Evolutionary conservation across 495 filamentous ascomycete genomes (phyloP).

Genomic region (Pseudomonodictys pantanalensis): DNA sequence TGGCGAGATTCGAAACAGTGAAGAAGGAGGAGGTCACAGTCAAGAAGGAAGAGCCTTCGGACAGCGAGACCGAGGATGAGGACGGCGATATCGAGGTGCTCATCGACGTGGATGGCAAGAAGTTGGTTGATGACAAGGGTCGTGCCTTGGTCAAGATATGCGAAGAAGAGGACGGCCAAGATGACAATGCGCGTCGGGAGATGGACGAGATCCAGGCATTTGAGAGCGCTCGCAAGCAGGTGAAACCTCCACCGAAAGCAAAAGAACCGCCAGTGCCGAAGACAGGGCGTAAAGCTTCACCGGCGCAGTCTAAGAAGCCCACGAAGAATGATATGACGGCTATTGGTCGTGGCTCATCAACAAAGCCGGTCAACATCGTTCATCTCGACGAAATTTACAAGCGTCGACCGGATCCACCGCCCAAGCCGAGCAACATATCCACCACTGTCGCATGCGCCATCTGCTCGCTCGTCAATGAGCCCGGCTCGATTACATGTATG

Average conservation of each 20-base stretch:
- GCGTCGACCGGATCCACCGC: conserved; percentile 3
- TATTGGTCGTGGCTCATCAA: too few relatives aligned
- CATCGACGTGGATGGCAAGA: conserved; percentile 57
- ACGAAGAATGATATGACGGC: too few relatives aligned
- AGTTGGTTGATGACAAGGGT: conserved; percentile 59
- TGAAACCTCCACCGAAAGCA: conserved; percentile 13
- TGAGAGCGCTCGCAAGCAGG: conserved; percentile 11
- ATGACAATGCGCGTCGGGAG: conserved; percentile 59
- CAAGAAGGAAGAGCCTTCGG: conserved; percentile 41
- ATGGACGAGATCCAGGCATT: conserved; percentile 53
- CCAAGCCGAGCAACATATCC: neutral
- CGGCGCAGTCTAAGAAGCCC: too few relatives aligned
- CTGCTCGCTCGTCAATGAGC: conserved; percentile 61
- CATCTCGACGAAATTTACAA: conserved; percentile 25
- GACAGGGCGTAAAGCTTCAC: neutral
- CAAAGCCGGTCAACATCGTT: conserved; percentile 9
- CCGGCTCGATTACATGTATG: conserved; percentile 52
- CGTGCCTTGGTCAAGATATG: conserved; percentile 66
- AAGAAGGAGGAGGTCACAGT: conserved; percentile 42
- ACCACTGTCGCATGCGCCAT: conserved; percentile 47
- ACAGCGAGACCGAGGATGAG: conserved; percentile 41
- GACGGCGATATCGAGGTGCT: conserved; percentile 40
- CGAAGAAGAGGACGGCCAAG: conserved; percentile 63
- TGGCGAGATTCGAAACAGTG: conserved; percentile 65
- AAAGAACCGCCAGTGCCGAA: neutral